These are phyloP conservation scores for Alternaria ethzedia DNA, from an alignment of 2,329 filamentous ascomycete genomes.

Conservation along the genomic window DNA sequence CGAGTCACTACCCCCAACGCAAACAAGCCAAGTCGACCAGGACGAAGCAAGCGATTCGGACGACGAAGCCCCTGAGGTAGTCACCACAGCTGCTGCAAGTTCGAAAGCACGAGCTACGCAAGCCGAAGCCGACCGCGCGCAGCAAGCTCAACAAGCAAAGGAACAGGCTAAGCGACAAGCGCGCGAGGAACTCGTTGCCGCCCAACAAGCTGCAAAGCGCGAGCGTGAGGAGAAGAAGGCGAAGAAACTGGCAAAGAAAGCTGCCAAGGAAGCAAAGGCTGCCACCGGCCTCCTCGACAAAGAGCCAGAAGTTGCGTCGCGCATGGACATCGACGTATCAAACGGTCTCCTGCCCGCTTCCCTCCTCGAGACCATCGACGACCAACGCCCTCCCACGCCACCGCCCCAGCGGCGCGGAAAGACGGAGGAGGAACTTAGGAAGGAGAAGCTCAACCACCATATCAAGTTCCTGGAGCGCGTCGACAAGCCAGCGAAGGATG, in stretches of 20 bases:
- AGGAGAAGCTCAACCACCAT: constrained; percentile 56
- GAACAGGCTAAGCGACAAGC: constrained; percentile 35
- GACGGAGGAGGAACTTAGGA: constrained; percentile 40
- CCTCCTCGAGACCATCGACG: constrained; percentile 56
- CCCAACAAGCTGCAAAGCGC: constrained; percentile 43
- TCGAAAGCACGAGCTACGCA: constrained; percentile 35
- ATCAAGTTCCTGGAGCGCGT: constrained; percentile 57
- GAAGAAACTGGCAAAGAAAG: constrained; percentile 31
- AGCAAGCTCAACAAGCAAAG: constrained; percentile 36
- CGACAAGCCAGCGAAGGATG: constrained; percentile 58
- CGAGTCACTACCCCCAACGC: background rate
- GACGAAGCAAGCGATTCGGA: constrained; percentile 44
- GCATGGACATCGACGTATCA: constrained; percentile 42
- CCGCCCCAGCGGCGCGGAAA: constrained; percentile 38
- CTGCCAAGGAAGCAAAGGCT: constrained; percentile 19
- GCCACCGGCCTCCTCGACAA: constrained; percentile 8
- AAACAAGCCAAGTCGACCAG: constrained; percentile 20
- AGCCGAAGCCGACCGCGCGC: constrained; percentile 39
- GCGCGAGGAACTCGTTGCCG: constrained; percentile 39
- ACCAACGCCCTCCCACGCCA: constrained; percentile 53
- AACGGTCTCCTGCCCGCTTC: constrained; percentile 60
- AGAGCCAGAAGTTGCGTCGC: constrained; percentile 3
- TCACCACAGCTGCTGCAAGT: constrained; percentile 41
- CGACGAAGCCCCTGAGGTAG: constrained; percentile 48
- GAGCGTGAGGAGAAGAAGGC: constrained; percentile 40